These are phyloP conservation scores for Nicotiana attenuata DNA, from an alignment of 257 asterid species.

Conservation along the genomic window DNA sequence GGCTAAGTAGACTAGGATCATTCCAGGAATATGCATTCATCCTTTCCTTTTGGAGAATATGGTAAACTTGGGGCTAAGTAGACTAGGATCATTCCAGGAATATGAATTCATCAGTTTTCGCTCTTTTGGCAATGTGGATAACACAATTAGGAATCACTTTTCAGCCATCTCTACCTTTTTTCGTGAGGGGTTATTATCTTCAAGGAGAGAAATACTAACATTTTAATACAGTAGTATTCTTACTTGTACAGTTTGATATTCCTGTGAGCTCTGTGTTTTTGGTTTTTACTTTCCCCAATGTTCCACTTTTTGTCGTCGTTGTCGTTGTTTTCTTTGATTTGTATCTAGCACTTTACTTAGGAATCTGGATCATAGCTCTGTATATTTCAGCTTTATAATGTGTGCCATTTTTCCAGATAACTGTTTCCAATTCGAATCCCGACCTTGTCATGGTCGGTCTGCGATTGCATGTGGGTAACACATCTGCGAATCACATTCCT, in stretches of 20 bases:
- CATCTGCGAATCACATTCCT: conserved; percentile 86
- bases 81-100: not conserved
- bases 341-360: not conserved
- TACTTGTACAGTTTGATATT: not conserved
- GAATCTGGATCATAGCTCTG: not conserved
- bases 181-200: not conserved
- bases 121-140: not conserved
- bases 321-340: not conserved
- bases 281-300: not conserved
- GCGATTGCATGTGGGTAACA: conserved; percentile 89
- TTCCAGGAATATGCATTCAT: not conserved
- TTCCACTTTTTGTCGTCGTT: not conserved
- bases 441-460: conserved; percentile 97
- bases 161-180: not conserved
- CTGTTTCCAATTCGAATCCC: conserved; percentile 88
- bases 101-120: not conserved
- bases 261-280: not conserved
- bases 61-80: not conserved
- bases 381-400: not conserved
- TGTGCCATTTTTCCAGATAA: conserved; percentile 43
- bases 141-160: not conserved
- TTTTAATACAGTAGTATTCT: not conserved
- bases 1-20: not conserved
- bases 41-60: not conserved
- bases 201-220: not conserved